phyloP scores from a whole-genome alignment of 106 monocot genomes.

The Xerophyta viscosa region DNA sequence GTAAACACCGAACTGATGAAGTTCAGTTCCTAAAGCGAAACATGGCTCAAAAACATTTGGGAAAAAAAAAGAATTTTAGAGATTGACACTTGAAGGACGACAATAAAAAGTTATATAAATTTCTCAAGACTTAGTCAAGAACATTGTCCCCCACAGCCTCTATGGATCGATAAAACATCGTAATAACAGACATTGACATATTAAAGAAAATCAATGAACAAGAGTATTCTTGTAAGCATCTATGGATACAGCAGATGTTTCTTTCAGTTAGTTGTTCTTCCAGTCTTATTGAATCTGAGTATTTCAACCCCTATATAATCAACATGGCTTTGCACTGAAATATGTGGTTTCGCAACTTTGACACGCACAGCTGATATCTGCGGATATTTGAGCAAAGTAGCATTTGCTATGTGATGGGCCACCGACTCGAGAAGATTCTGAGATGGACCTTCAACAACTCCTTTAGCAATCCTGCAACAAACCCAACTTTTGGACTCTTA shows the following conservation, averaged over 20 bases:
- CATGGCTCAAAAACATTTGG: too few species aligned
- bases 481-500: neutral
- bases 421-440: slow-evolving; percentile 78
- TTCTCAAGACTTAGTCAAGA: too few species aligned
- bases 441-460: slow-evolving; percentile 68
- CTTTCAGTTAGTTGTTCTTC: neutral
- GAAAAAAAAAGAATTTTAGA: too few species aligned
- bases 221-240: too few species aligned
- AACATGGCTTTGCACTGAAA: slow-evolving; percentile 49
- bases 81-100: too few species aligned
- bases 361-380: slow-evolving; percentile 65
- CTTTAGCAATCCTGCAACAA: slow-evolving; percentile 50
- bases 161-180: too few species aligned
- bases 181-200: too few species aligned
- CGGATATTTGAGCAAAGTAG: slow-evolving; percentile 41
- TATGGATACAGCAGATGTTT: neutral
- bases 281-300: slow-evolving; percentile 33
- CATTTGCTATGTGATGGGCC: slow-evolving; percentile 70
- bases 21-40: too few species aligned
- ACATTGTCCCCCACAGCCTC: too few species aligned
- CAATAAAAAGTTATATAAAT: too few species aligned
- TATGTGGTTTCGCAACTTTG: slow-evolving; percentile 64
- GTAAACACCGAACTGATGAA: too few species aligned
- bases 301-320: slow-evolving; percentile 86
- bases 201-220: too few species aligned